Base-by-base conservation (phyloP, 192 early-diverging fungal genomes). In the Obelidium mucronatum region DNA sequence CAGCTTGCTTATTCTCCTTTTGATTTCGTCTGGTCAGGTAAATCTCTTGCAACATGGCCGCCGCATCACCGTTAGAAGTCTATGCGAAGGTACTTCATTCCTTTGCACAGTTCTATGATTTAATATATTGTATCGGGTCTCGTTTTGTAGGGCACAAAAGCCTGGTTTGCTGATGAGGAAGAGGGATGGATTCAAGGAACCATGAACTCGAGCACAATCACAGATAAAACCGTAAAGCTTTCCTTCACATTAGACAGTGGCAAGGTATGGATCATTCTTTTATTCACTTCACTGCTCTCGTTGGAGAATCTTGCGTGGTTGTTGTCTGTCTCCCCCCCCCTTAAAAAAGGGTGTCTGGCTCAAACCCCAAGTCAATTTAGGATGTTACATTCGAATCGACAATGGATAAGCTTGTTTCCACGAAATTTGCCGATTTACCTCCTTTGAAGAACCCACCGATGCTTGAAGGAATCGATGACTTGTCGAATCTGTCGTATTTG, bases 401-500 rank as follows among this genome's bases (percentile, higher is more conserved):
- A 31, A 67, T 93, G 30, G 82, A 76, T 19, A 90, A 93, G 78
- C 83, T 98, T 4, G 84, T 86, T 40, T 87, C 85, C 59, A 86
- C 81, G 74, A 90, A 91, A 59, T 83, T 85, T 76, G 87, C 85
- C 37, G 87, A 89, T 36, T 84, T 99, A 17, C 97, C 97, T 28
- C 95, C 95, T 34, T 84, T 99, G 59, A 88, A 94, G 81, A 99
- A 99, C 76, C 96, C 97, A 24, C 95, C 95, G 13, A 86, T 92
- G 59, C 80, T 96, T 54, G 82, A 83, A 44, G 91, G 92, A 55
- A 92, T 90, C 61, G 95, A 98, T 79, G 95, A 98, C 78, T 82
- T 98, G 83, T 94, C 95, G n/a, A 93, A 89, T 75, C 88, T 98
- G n/a, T 94, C 92, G 63, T 93, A 98, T 79, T 89, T 99, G 51